Base-by-base conservation (phyloP, 805 yeast genomes). In the Yarrowia sp. region DNA sequence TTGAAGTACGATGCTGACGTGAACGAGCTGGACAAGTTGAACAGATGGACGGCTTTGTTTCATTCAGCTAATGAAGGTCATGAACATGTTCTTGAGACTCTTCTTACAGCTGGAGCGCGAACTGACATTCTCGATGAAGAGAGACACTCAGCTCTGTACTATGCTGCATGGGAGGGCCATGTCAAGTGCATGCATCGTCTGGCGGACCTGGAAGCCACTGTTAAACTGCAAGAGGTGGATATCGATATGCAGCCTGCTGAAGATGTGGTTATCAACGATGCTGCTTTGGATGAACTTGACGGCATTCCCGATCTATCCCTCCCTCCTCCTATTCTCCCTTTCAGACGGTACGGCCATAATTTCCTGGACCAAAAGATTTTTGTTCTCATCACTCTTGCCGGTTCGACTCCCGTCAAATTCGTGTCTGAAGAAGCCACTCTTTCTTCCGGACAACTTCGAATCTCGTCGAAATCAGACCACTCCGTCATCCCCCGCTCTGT, bases 301-400 rank as follows among this genome's bases (percentile, higher is more conserved):
- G 81, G 86, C 15, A 93, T 95, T 64, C 98, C 99, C 0, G 97
- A 91, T 71, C 81, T 95, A 57, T 85, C 92, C 22, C 80, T 95
- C 66, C 99, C 99, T 0, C 99, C 99, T 1, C 99, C 99, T 3
- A 90, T 95, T 64, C 85, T 95, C 60, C 99, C 99, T 0, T 78
- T 95, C 64, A 82, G 97, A 71, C 84, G 96, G 71, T 95, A 95
- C 73, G 99, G 99, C 14, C 99, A 95, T 76, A 95, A 91, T 74
- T 95, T 92, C 78, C 77, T 95, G 71, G 98, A 95, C 73, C 90
- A 89, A 73, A 91, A 90, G 74, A 90, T 90, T 4, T 85, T 92
- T 67, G 81, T 95, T 35, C 96, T 92, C 73, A 77, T 95, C 47
- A 62, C 82, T 65, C 77, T 79, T 47, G 79, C 85, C 0, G 76